A percentile compares a stretch with the other conserved stretches of the same genome.
Evolutionary conservation across 768 basidiomycete species (phyloP).

Genomic region (Boletus reticuloceps): DNA sequence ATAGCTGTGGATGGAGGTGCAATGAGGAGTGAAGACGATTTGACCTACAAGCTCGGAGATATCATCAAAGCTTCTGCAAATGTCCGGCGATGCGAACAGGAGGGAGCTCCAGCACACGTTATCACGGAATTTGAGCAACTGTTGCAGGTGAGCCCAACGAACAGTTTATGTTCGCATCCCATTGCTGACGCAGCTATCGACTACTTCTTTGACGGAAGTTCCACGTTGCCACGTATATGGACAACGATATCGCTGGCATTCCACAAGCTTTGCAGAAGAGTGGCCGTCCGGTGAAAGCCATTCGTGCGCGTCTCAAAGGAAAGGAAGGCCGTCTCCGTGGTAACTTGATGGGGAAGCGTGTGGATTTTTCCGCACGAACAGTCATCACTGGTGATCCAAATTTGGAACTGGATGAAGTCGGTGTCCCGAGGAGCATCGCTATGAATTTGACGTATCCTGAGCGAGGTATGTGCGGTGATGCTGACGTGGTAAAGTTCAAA

Average conservation of each 20-base stretch:
- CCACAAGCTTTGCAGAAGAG: conserved; percentile 97
- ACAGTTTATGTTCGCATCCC: background rate
- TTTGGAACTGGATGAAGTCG: conserved; percentile 93
- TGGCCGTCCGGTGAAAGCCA: conserved; percentile 96
- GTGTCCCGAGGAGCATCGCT: conserved; percentile 91
- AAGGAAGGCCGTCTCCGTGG: conserved; percentile 98
- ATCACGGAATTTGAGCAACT: conserved; percentile 95
- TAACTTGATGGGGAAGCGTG: conserved; percentile 99
- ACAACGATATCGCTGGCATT: conserved; percentile 98
- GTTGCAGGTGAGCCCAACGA: conserved; percentile 66
- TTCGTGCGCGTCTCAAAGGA: conserved; percentile 96
- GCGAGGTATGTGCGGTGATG: conserved; percentile 57
- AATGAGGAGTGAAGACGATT: conserved; percentile 95
- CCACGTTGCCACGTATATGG: conserved; percentile 99
- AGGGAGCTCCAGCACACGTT: conserved; percentile 95
- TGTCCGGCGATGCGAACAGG: conserved; percentile 89
- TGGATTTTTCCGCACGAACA: conserved; percentile 98
- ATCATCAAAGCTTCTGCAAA: conserved; percentile 95
- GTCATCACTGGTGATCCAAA: conserved; percentile 99
- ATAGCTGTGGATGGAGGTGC: conserved; percentile 96
- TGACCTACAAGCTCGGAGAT: conserved; percentile 97
- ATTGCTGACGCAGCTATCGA: background rate
- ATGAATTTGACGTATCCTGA: conserved; percentile 99
- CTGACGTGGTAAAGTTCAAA: background rate
- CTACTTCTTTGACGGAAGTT: conserved; percentile 50